phyloP scores from a whole-genome alignment of 1,284 basidiomycete genomes.

The Phlebopus sp. region DNA sequence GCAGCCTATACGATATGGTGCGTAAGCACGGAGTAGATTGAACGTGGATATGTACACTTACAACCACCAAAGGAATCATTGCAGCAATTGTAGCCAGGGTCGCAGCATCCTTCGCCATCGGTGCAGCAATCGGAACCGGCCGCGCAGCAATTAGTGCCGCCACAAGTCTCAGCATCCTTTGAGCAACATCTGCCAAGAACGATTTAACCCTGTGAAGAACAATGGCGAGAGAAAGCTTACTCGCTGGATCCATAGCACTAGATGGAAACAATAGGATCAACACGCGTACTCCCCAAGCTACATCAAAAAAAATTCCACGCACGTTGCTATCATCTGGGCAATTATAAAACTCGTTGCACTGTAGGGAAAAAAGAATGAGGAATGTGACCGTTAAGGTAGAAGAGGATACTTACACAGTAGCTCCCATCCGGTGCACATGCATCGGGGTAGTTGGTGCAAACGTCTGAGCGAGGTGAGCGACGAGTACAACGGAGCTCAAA shows the following conservation, averaged over 20 bases:
- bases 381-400: background rate
- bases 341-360: constrained; percentile 12
- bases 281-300: background rate
- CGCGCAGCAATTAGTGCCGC: constrained; percentile 6
- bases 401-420: constrained; percentile 17
- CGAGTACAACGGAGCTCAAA: background rate
- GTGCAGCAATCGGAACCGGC: constrained; percentile 12
- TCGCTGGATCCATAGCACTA: constrained; percentile 9
- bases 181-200: constrained; percentile 14
- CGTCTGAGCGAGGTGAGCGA: constrained; percentile 8
- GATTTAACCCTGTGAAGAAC: background rate
- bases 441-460: constrained; percentile 21
- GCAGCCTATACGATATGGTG: constrained; percentile 13
- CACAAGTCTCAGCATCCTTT: constrained; percentile 8
- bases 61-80: constrained; percentile 19
- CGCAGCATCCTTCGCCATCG: constrained; percentile 11
- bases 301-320: background rate
- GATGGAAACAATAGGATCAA: constrained; percentile 3
- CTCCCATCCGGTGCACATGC: constrained; percentile 19
- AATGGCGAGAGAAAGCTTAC: constrained; percentile 3
- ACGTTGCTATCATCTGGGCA: constrained; percentile 22
- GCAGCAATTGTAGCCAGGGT: constrained; percentile 13
- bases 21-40: constrained; percentile 1
- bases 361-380: background rate
- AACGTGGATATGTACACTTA: constrained; percentile 8